Percentiles rank a stretch among this genome's conserved stretches.
Evolutionary conservation across 2,329 filamentous ascomycete species (phyloP).

Genomic region (Neofusicoccum sp.): DNA sequence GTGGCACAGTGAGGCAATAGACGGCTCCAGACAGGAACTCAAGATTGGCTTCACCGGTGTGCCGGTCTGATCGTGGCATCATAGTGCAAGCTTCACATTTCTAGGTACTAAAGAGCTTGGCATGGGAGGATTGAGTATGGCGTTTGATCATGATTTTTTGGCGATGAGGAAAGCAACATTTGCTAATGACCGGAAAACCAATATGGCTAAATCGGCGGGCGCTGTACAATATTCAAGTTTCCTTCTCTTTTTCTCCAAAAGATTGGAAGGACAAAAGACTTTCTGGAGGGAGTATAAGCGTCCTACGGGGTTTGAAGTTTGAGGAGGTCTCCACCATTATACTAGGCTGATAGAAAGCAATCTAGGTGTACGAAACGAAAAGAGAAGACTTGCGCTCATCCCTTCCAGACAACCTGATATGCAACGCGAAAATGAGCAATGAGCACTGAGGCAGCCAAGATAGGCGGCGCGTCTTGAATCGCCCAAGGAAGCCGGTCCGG

Average conservation of each 20-base stretch:
- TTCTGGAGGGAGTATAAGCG: too few relatives aligned
- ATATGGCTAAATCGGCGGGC: not conserved
- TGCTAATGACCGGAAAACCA: slow-evolving; percentile 1
- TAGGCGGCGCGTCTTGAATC: too few relatives aligned
- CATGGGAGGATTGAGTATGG: not conserved
- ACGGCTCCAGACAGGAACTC: slow-evolving; percentile 47
- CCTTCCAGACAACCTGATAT: not conserved
- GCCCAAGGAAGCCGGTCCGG: too few relatives aligned
- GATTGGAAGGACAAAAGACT: not conserved
- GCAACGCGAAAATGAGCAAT: not conserved
- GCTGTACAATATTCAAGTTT: not conserved
- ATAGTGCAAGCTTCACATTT: not conserved
- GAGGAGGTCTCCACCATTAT: not conserved
- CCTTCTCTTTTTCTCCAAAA: not conserved
- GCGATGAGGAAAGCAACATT: not conserved
- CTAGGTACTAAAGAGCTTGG: not conserved
- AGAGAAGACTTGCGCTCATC: not conserved
- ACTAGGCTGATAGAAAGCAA: not conserved
- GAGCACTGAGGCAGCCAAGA: too few relatives aligned
- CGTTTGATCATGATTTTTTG: not conserved
- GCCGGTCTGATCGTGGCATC: slow-evolving; percentile 40
- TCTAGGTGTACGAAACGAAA: not conserved
- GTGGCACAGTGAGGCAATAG: slow-evolving; percentile 69
- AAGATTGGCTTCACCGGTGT: slow-evolving; percentile 51
- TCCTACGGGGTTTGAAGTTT: too few relatives aligned